Evolutionary conservation across 306 rosid genomes (phyloP).

Genomic region (Cercis canadensis): DNA sequence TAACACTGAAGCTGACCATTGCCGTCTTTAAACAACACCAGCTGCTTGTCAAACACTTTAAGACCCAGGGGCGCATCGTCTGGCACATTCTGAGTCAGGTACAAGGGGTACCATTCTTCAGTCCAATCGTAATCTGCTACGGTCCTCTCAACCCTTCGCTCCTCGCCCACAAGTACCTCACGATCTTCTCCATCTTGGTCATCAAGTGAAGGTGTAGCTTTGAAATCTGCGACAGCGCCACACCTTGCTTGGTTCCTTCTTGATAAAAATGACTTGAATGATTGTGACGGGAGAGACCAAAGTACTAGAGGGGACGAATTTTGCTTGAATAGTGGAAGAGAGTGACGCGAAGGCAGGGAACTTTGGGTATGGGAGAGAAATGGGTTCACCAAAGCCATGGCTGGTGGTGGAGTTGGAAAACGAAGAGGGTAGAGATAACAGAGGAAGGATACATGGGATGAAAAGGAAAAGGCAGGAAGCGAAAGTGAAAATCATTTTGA

Average conservation of each 20-base stretch:
- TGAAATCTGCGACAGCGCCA: slow-evolving; percentile 53
- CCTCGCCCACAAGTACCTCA: slow-evolving; percentile 57
- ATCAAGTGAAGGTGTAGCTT: slow-evolving; percentile 45
- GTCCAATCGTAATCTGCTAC: slow-evolving; percentile 83
- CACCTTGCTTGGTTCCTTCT: slow-evolving; percentile 38
- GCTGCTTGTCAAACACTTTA: slow-evolving; percentile 71
- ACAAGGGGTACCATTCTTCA: slow-evolving; percentile 94
- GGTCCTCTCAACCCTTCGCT: slow-evolving; percentile 43
- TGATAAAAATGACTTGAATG: slow-evolving; percentile 19
- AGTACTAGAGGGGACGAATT: background rate
- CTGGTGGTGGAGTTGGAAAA: background rate
- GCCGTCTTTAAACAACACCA: slow-evolving; percentile 72
- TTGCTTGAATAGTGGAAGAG: slow-evolving; percentile 33
- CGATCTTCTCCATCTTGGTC: slow-evolving; percentile 40
- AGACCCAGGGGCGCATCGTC: slow-evolving; percentile 90
- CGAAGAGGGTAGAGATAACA: background rate
- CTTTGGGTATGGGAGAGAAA: slow-evolving; percentile 35
- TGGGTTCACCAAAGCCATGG: slow-evolving; percentile 57
- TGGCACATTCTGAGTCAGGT: slow-evolving; percentile 72
- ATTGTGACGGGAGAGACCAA: slow-evolving; percentile 22
- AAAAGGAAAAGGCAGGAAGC: background rate
- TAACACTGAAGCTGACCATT: slow-evolving; percentile 64
- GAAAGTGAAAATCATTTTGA: background rate
- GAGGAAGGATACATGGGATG: background rate
- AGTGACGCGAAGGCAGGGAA: slow-evolving; percentile 25